phyloP scores from a whole-genome alignment of 2,329 filamentous ascomycete genomes.

The Neophaeococcomyces mojaviensis region DNA sequence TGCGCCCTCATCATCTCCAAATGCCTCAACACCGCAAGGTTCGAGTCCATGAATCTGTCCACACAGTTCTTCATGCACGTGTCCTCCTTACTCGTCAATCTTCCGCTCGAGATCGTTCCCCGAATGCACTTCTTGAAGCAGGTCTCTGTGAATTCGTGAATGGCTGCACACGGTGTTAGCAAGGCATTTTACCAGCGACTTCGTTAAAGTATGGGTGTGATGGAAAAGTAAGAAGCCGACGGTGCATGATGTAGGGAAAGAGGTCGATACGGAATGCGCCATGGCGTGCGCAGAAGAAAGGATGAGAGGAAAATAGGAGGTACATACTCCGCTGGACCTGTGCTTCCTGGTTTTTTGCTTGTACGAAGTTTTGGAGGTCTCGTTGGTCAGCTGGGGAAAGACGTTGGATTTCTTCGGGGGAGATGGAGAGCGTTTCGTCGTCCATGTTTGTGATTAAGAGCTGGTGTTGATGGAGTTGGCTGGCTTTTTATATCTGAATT shows the following conservation, averaged over 20 bases:
- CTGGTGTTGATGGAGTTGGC: too few relatives aligned
- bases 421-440: slow-evolving; percentile 19
- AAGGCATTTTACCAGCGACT: too few relatives aligned
- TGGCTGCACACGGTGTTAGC: slow-evolving; percentile 51
- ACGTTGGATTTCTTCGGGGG: slow-evolving; percentile 21
- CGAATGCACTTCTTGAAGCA: slow-evolving; percentile 96
- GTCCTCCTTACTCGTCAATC: slow-evolving; percentile 72
- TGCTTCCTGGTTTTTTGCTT: slow-evolving; percentile 77
- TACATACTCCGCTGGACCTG: slow-evolving; percentile 44
- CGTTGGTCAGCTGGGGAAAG: slow-evolving; percentile 76
- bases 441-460: slow-evolving; percentile 12
- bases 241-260: too few relatives aligned
- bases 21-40: slow-evolving; percentile 76
- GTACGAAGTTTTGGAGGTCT: slow-evolving; percentile 79
- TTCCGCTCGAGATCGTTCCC: slow-evolving; percentile 59
- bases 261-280: too few relatives aligned
- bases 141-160: slow-evolving; percentile 62
- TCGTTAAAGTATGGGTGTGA: too few relatives aligned
- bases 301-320: background rate
- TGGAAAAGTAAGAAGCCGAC: too few relatives aligned
- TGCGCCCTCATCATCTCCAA: slow-evolving; percentile 56
- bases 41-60: slow-evolving; percentile 85
- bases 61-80: slow-evolving; percentile 86
- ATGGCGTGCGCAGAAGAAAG: slow-evolving; percentile 27
- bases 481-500: too few relatives aligned